Conservation (phyloP, 1,284 basidiomycete species). For the Microbotryum scabiosae region DNA sequence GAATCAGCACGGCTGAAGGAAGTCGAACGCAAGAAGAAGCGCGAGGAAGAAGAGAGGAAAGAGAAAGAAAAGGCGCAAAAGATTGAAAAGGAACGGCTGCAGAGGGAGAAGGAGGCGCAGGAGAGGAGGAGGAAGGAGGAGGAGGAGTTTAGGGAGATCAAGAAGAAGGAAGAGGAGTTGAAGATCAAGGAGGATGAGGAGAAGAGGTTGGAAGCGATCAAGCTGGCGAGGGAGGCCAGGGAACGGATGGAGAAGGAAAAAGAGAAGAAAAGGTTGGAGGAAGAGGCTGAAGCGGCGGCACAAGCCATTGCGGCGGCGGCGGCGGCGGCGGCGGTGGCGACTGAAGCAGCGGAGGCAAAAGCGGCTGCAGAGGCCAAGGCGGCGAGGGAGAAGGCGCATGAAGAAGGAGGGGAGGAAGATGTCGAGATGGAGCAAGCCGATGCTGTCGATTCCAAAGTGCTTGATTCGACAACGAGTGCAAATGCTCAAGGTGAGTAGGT, state of each 20-base stretch:
- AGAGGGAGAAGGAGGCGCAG: conserved; percentile 3
- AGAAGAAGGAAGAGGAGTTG: background rate
- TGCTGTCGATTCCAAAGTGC: too few relatives aligned
- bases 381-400: too few relatives aligned
- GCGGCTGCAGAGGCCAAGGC: background rate
- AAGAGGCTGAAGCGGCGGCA: background rate
- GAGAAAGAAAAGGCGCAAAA: conserved; percentile 11
- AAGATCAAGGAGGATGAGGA: background rate
- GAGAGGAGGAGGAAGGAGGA: conserved; percentile 5
- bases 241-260: background rate
- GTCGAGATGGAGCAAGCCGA: too few relatives aligned
- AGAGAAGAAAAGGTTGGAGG: background rate
- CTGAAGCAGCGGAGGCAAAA: background rate
- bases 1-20: conserved; percentile 11
- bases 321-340: background rate
- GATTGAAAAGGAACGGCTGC: conserved; percentile 5
- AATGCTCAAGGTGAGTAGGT: background rate
- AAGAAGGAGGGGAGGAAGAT: too few relatives aligned
- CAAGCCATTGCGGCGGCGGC: conserved; percentile 3
- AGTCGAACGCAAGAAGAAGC: conserved; percentile 10
- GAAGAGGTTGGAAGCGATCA: background rate
- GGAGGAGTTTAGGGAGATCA: background rate
- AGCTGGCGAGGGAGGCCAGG: too few relatives aligned
- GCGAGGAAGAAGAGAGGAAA: conserved; percentile 16
- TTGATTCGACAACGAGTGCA: too few relatives aligned